A percentile compares a stretch with the other conserved stretches of the same genome.
These are phyloP conservation scores for Plectosphaerella cucumerina DNA, from an alignment of 2,329 filamentous ascomycete species.

Conservation along the genomic window DNA sequence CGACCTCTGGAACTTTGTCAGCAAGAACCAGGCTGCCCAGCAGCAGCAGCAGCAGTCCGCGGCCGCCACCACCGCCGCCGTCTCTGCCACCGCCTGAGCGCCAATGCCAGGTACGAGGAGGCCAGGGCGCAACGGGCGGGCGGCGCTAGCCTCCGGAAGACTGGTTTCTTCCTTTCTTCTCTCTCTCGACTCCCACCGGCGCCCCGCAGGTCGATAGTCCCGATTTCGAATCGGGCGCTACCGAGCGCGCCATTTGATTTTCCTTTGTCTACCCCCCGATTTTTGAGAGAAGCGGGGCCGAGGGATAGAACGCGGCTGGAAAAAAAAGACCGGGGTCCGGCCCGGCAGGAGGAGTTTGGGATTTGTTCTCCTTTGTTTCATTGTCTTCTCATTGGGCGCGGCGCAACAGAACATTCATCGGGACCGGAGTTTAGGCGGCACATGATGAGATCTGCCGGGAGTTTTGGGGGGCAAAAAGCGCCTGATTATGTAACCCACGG, in stretches of 20 bases:
- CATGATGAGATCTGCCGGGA: neutral
- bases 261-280: too few species aligned
- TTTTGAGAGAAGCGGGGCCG: conserved; percentile 5
- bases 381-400: too few species aligned
- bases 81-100: too few species aligned
- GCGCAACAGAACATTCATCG: too few species aligned
- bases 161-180: neutral
- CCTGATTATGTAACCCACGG: neutral
- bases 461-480: neutral
- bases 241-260: too few species aligned
- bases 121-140: neutral
- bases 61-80: too few species aligned
- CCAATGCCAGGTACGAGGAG: too few species aligned
- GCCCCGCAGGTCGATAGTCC: neutral
- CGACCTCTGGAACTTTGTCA: conserved; percentile 29
- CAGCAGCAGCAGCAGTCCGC: too few species aligned
- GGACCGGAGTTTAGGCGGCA: neutral
- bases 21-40: conserved; percentile 2
- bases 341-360: neutral
- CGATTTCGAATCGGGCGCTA: neutral
- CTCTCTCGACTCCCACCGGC: neutral
- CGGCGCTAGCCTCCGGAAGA: neutral
- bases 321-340: neutral
- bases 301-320: neutral
- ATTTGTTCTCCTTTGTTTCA: too few species aligned